These are phyloP conservation scores for Amanita brunnescens DNA, from an alignment of 768 basidiomycete genomes.

Conservation along the genomic window DNA sequence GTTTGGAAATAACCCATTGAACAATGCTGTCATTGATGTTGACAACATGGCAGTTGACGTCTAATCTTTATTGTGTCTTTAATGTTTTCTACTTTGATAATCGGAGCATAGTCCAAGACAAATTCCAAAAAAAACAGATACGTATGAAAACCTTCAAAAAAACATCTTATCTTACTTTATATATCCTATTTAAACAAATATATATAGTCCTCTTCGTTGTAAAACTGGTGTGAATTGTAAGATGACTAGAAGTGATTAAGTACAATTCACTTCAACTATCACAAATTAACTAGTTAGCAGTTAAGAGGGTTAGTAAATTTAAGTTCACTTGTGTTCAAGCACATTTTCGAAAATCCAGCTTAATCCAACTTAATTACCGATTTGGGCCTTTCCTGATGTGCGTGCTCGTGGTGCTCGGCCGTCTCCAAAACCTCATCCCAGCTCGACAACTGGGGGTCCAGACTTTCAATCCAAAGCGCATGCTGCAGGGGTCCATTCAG, in stretches of 20 bases:
- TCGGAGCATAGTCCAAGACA: background rate
- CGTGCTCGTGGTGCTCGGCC: too few species aligned
- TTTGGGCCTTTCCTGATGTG: too few species aligned
- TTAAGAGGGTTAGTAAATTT: too few species aligned
- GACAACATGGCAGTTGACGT: too few species aligned
- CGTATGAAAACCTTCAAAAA: background rate
- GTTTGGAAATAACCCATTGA: background rate
- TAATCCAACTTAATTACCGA: too few species aligned
- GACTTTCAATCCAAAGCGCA: too few species aligned
- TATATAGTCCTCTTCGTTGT: background rate
- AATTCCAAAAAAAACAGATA: background rate
- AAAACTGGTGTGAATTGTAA: background rate
- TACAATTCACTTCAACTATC: background rate
- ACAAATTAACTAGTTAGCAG: too few species aligned
- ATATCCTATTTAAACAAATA: background rate
- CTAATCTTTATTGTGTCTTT: background rate
- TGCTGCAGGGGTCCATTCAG: too few species aligned
- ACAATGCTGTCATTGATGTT: background rate
- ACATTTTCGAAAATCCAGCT: too few species aligned
- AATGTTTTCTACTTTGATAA: background rate
- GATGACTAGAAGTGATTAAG: background rate
- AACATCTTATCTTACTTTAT: background rate
- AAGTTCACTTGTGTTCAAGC: too few species aligned
- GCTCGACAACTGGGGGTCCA: too few species aligned
- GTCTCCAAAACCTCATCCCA: too few species aligned